Evolutionary conservation across 805 yeast species (phyloP), one percentile per base, ranked within the genome.

Genomic region (Lipomyces spencermartinsiae): DNA sequence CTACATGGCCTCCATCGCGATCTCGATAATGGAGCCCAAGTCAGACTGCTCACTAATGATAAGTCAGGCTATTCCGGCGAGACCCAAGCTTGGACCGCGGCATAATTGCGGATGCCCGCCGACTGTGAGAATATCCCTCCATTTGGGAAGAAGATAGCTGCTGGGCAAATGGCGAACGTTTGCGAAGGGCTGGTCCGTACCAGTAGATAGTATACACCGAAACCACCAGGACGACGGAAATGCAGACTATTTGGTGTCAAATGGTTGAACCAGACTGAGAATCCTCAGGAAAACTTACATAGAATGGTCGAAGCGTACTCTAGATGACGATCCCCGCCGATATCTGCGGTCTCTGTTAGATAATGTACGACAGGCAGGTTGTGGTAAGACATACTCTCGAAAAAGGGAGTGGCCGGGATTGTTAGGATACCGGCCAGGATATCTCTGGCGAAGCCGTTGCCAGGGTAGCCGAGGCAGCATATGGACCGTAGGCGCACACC

Each of bases 391-490:
- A 39, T 39, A 39, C 49, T 39, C 49, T 39, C 49, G 49, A 39
- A 39, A 39, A 39, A 39, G 69, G 83, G 83, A 3, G 76, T 75
- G 29, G 83, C 77, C 62, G 76, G 79, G 79, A 80, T 78, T 14
- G 81, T 76, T 9, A 81, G 71, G 56, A 81, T 73, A 68, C 83
- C 83, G 1, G 83, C 83, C 57, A 81, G 69, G 65, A 80, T 77
- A 63, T 81, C 83, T 58, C 83, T 76, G 16, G 83, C 80, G 67
- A 80, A 80, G 5, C 82, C 83, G 65, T 81, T 81, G 43, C 83
- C 83, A 83, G 83, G 3, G 83, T 80, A 7, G 83, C 83, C 16
- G 83, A 80, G 0, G 83, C 82, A 37, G 83, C 79, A 71, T 80
- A 81, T 2, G 80, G 81, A 9, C 83, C 83, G 66, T 81, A 81